Conservation (phyloP, 768 basidiomycete genomes). For the Pleurotus tuber-regium region DNA sequence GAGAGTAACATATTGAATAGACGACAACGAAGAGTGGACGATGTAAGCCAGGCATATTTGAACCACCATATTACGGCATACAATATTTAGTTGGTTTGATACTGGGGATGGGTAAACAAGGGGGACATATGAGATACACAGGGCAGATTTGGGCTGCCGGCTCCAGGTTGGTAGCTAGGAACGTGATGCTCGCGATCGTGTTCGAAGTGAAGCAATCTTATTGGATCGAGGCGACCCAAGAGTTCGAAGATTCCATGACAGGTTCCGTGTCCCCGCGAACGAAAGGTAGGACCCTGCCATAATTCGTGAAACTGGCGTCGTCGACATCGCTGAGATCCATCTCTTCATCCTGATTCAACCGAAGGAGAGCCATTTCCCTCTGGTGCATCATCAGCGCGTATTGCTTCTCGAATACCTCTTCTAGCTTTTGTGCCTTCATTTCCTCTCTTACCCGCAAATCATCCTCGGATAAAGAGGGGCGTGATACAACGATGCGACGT, state of each 20-base stretch:
- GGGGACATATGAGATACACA: too few species aligned
- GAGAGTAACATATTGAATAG: too few species aligned
- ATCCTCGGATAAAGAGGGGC: background rate
- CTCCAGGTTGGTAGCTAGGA: too few species aligned
- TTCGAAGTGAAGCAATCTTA: too few species aligned
- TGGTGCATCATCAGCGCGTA: conserved; percentile 7
- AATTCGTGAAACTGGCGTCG: background rate
- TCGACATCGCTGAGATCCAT: background rate
- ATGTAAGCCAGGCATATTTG: too few species aligned
- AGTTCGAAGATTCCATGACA: background rate
- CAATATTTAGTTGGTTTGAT: too few species aligned
- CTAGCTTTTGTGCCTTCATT: background rate
- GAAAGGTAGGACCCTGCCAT: background rate
- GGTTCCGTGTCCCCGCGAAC: conserved; percentile 3
- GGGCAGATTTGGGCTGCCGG: too few species aligned
- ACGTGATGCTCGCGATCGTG: too few species aligned
- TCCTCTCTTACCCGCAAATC: background rate
- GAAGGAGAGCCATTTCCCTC: background rate
- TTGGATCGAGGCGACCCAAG: too few species aligned
- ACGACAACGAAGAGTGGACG: too few species aligned
- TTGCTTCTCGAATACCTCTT: conserved; percentile 6
- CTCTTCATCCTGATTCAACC: background rate
- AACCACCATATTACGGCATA: too few species aligned
- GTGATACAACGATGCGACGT: background rate
- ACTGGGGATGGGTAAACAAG: too few species aligned